Evolutionary conservation across 2,329 filamentous ascomycete species (phyloP), one percentile per base, ranked within the genome.

Genomic region (Metarhizium anisopliae): DNA sequence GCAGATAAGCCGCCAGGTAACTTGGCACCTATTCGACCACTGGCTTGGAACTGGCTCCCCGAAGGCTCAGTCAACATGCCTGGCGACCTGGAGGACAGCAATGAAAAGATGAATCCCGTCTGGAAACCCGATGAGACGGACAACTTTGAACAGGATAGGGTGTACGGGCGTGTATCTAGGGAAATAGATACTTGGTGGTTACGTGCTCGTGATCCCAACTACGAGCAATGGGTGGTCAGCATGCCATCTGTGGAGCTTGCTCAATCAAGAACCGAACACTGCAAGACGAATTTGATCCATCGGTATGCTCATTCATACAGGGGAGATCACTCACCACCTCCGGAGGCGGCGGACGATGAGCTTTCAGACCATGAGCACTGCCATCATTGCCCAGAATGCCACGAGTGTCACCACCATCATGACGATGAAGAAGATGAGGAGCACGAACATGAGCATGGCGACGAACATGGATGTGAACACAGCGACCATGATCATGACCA

Each of bases 181-280:
- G 83, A 86, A 65, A 78, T 86, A 52, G 83, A 86, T 64, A 76
- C 75, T 2, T 86, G 83, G 83, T 86, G 83, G 82, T 74, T 81
- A 49, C 76, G 75, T 51, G 80, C 80, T 47, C 76, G 82, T 45
- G 80, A 85, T 58, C 78, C 79, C 2, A 85, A 85, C 62, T 79
- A 79, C 57, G 79, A 81, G 45, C 77, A 78, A 25, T 83, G 80
- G 77, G 75, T 78, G 35, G 74, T 81, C 0, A 73, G 73, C 1
- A 84, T 85, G 79, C 82, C 81, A 3, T 77, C 80, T 2, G 77
- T 84, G 18, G 80, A 83, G 56, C 78, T 80, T 60, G 83, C 83
- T 0, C 77, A 81, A 59, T 74, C 76, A 51, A 74, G 81, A 40
- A 80, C 80, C 6, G 77, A 81, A 58, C 76, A 80, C 60, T 84